A percentile compares a stretch with the other conserved stretches of the same genome.
phyloP scores from a whole-genome alignment of 2,329 filamentous ascomycete genomes.

The Septoria petroselini region DNA sequence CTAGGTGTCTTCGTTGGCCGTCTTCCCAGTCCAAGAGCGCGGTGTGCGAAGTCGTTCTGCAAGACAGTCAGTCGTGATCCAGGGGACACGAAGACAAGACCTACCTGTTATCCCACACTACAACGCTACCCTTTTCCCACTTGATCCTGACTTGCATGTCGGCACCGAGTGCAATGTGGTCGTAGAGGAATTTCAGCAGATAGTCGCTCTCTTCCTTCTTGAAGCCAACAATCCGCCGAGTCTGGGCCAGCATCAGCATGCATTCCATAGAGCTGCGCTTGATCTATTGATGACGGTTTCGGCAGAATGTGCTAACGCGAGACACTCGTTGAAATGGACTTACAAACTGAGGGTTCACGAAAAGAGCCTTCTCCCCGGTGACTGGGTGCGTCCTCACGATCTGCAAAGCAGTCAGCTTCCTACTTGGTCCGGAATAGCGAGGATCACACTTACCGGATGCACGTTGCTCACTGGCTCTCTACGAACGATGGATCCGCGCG shows the following conservation, averaged over 20 bases:
- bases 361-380: slow-evolving; percentile 81
- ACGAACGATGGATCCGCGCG: slow-evolving; percentile 66
- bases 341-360: slow-evolving; percentile 74
- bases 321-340: not conserved
- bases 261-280: not conserved
- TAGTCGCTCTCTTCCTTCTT: slow-evolving; percentile 85
- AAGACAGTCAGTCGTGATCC: too few species aligned
- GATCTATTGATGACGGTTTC: too few species aligned
- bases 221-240: slow-evolving; percentile 72
- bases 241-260: slow-evolving; percentile 37
- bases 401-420: not conserved
- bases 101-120: slow-evolving; percentile 27
- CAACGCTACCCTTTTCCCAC: slow-evolving; percentile 27
- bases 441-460: slow-evolving; percentile 54
- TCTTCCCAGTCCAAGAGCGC: slow-evolving; percentile 79
- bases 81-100: too few species aligned
- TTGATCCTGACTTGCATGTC: slow-evolving; percentile 68
- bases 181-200: slow-evolving; percentile 72
- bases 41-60: slow-evolving; percentile 53
- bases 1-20: slow-evolving; percentile 74
- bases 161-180: slow-evolving; percentile 68
- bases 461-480: slow-evolving; percentile 71
- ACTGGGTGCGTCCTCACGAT: slow-evolving; percentile 74
- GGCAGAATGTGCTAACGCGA: too few species aligned
- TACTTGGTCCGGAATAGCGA: not conserved